Evolutionary conservation across 441 rosid genomes (phyloP), one percentile per base, ranked within the genome.

Genomic region (Adansonia gregorii): DNA sequence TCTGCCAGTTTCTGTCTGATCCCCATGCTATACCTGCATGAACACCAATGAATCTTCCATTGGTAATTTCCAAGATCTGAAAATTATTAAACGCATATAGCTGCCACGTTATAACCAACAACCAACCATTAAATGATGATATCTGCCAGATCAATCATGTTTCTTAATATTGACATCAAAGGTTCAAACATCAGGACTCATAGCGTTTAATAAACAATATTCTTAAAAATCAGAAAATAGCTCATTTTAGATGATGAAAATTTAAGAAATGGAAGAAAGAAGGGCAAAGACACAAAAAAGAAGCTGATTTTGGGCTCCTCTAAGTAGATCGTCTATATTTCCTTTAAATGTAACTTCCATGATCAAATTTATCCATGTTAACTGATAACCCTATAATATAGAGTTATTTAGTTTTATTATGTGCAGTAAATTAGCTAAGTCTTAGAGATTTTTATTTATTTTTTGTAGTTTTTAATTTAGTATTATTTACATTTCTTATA

Each of bases 1-100:
- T 86, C 88, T 4, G 91, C 97, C 67, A 95, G 78, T 83, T 90
- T 95, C 83, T 95, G 98, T 67, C 99, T 89, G 80, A 95, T 90
- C 64, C 98, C 98, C 98, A 95, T 91, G 88, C 98, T 95, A 86
- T 95, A 95, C 79, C 99, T 95, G 88, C 84, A 87, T 41, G 64
- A 52, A 78, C 67, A 78, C 43, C 58, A 69, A 22, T 27, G 22
- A 43, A 60, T 63, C 45, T 76, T 39, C 54, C 61, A 81, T 64
- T 65, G 41, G 76, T 31, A n/a, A 52, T 71, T 70, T 60, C 17
- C 15, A 54, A 55, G 41, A n/a, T 15, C 54, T 65, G 19, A 49
- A 54, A 54, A 17, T 49, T 43, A 67, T 17, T n/a, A 69, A 63
- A 67, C 15, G 72, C 60, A 66, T 60, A 52, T 22, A 51, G 55